These are phyloP conservation scores for Euptelea pleiosperma DNA, from an alignment of 164 flowering plant genomes.

Conservation along the genomic window DNA sequence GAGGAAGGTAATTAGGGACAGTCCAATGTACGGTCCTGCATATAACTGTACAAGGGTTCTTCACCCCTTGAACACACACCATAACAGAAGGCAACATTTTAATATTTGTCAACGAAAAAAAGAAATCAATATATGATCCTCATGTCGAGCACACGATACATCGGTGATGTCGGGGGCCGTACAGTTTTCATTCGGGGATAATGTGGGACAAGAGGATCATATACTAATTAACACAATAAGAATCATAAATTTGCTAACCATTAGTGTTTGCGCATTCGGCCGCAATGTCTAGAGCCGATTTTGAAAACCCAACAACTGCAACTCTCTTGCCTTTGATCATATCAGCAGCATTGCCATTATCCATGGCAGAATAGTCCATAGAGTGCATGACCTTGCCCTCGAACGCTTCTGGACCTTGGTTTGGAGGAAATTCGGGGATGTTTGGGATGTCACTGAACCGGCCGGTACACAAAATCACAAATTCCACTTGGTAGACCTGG, in stretches of 20 bases:
- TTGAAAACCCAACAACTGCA: slow-evolving; percentile 39
- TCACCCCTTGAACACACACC: slow-evolving; percentile 33
- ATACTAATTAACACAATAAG: too few relatives aligned
- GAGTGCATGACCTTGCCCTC: slow-evolving; percentile 45
- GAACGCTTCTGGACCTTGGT: slow-evolving; percentile 44
- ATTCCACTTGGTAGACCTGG: slow-evolving; percentile 34
- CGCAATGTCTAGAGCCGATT: slow-evolving; percentile 51
- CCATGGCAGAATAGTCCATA: slow-evolving; percentile 53
- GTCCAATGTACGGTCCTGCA: slow-evolving; percentile 47
- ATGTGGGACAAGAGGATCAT: too few relatives aligned
- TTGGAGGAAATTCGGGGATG: slow-evolving; percentile 35
- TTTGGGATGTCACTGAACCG: slow-evolving; percentile 44
- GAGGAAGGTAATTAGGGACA: slow-evolving; percentile 40
- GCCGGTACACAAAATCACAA: slow-evolving; percentile 45
- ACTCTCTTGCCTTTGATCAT: slow-evolving; percentile 31
- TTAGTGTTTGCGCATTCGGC: slow-evolving; percentile 31
- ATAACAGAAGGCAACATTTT: too few relatives aligned
- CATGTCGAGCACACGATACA: too few relatives aligned
- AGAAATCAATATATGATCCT: too few relatives aligned
- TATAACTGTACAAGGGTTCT: slow-evolving; percentile 50
- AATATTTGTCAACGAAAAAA: background rate
- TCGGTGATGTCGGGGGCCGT: too few relatives aligned
- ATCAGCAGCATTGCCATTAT: slow-evolving; percentile 24
- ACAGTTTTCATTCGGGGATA: too few relatives aligned
- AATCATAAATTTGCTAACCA: too few relatives aligned